A percentile compares a stretch with the other conserved stretches of the same genome.
Evolutionary conservation across 2,329 filamentous ascomycete species (phyloP).

Genomic region (Zalaria sp.): DNA sequence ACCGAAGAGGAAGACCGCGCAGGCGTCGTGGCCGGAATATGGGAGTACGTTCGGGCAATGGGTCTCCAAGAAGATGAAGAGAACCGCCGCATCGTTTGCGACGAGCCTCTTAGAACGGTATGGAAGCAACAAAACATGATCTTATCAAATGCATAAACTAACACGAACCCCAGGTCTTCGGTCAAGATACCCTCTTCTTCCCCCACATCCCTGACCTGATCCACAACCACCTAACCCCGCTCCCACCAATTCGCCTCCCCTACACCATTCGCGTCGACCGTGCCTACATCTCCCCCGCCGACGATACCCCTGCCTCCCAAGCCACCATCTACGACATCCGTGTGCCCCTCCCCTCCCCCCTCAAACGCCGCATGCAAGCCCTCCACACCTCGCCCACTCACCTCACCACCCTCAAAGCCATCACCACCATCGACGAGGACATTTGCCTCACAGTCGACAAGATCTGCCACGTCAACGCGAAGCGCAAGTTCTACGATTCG

Average conservation of each 20-base stretch:
- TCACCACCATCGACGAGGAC: slow-evolving; percentile 68
- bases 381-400: slow-evolving; percentile 24
- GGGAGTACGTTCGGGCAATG: slow-evolving; percentile 84
- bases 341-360: slow-evolving; percentile 70
- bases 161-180: slow-evolving; percentile 45
- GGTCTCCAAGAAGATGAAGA: slow-evolving; percentile 89
- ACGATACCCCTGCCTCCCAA: slow-evolving; percentile 37
- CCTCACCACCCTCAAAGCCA: slow-evolving; percentile 58
- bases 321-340: slow-evolving; percentile 84
- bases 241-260: slow-evolving; percentile 67
- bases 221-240: slow-evolving; percentile 54
- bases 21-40: slow-evolving; percentile 79
- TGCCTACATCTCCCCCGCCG: slow-evolving; percentile 35
- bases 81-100: slow-evolving; percentile 81
- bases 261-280: slow-evolving; percentile 90
- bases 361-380: slow-evolving; percentile 50
- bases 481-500: slow-evolving; percentile 73
- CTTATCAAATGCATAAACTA: too few species aligned
- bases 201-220: slow-evolving; percentile 70
- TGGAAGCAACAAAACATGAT: slow-evolving; percentile 11
- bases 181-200: slow-evolving; percentile 62
- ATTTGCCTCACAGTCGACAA: slow-evolving; percentile 72
- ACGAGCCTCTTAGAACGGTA: slow-evolving; percentile 67
- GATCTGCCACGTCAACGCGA: slow-evolving; percentile 71
- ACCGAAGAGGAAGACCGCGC: slow-evolving; percentile 75